Evolutionary conservation across 345 rosid species (phyloP), one percentile per base, ranked within the genome.

Genomic region (Microcos paniculata): DNA sequence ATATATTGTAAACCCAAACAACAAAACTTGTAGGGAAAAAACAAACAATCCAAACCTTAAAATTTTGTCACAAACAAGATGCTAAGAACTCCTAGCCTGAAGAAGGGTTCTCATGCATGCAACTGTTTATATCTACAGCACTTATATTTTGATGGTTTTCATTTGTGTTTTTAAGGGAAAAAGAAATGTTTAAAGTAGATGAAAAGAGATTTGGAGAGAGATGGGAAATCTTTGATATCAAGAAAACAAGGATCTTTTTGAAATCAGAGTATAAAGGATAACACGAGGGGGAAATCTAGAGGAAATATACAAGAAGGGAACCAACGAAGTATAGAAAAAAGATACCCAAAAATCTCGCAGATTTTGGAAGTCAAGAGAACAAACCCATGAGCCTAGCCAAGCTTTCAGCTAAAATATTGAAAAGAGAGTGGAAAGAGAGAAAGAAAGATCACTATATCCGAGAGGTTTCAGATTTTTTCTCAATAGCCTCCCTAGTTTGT

Each of bases 341-440:
- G 55, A 80, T 42, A 78, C 77, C 83, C 66, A 75, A 75, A 75
- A 79, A 84, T 84, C 82, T 86, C 82, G 77, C 55, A 15, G 73
- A 53, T 19, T 51, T 11, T 62, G 79, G 79, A 45, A 45, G 72
- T 18, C 49, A 76, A 64, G 62, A 33, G 72, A 78, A 74, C 81
- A 79, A 81, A 81, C 62, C 82, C 87, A 59, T 8, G 42, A 79
- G 73, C 62, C 15, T 59, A 80, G 87, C 76, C 83, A 82, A 62
- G 28, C 53, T 85, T 80, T 78, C 33, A 69, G 80, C 62, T 53
- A 42, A 62, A 61, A 73, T 43, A 61, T 69, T 53, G 71, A 52
- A 40, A 43, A 70, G 64, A 76, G 73, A 63, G 71, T 65, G 64
- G 48, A 45, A 64, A 72, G 75, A 72, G 58, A 80, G n/a, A n/a